Percentiles rank a stretch among this genome's conserved stretches.
These are phyloP conservation scores for Simplicillium sp. DNA, from an alignment of 2,329 filamentous ascomycete species.

Conservation along the genomic window DNA sequence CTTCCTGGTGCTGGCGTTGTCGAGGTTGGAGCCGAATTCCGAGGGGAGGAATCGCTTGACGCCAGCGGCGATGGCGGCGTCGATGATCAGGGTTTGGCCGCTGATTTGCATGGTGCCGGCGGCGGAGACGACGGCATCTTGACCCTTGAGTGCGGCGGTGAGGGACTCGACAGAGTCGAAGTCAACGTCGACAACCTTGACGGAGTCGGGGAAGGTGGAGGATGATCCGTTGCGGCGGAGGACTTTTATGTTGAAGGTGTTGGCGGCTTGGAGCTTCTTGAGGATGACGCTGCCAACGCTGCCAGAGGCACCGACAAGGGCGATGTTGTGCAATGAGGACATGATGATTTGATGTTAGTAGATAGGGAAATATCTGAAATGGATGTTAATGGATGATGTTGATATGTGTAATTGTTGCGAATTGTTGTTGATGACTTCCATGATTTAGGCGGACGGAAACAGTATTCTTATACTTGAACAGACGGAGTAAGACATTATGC, in stretches of 20 bases:
- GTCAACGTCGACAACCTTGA: slow-evolving; percentile 36
- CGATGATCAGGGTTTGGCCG: slow-evolving; percentile 35
- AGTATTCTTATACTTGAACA: too few species aligned
- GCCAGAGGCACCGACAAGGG: slow-evolving; percentile 12
- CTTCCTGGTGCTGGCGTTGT: slow-evolving; percentile 5
- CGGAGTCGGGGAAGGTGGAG: slow-evolving; percentile 19
- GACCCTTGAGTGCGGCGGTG: slow-evolving; percentile 32
- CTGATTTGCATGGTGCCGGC: slow-evolving; percentile 28
- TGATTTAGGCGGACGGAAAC: too few species aligned
- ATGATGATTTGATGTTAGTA: slow-evolving; percentile 1
- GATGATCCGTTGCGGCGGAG: slow-evolving; percentile 36
- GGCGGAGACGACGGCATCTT: slow-evolving; percentile 40
- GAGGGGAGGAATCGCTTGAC: slow-evolving; percentile 43
- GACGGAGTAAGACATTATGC: too few species aligned
- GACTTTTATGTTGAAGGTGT: slow-evolving; percentile 29
- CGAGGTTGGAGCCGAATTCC: slow-evolving; percentile 30
- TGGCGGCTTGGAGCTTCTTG: slow-evolving; percentile 2
- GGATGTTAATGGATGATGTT: not conserved
- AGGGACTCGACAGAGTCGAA: slow-evolving; percentile 34
- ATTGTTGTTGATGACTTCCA: too few species aligned
- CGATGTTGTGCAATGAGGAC: slow-evolving; percentile 12
- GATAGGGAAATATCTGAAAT: not conserved
- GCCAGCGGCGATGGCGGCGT: slow-evolving; percentile 40
- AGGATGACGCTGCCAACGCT: slow-evolving; percentile 3
- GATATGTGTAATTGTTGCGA: too few species aligned